These are phyloP conservation scores for Penicillium samsonianum DNA, from an alignment of 495 filamentous ascomycete genomes.

Conservation along the genomic window DNA sequence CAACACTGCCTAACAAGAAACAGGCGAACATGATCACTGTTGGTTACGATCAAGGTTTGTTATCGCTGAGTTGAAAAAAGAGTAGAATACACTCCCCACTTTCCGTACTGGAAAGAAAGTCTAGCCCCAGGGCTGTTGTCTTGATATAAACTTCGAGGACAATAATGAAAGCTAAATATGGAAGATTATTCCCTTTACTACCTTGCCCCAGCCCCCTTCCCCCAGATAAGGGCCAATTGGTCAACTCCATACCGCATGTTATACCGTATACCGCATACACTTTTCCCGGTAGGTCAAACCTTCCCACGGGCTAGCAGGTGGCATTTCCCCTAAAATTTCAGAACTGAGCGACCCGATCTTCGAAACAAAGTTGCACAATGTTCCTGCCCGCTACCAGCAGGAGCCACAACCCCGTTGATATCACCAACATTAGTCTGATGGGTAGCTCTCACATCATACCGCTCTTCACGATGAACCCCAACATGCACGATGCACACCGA, in stretches of 20 bases:
- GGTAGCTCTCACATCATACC: neutral
- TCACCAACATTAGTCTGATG: neutral
- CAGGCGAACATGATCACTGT: conserved; percentile 22
- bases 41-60: neutral
- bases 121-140: neutral
- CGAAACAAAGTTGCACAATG: neutral
- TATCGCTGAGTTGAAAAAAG: neutral
- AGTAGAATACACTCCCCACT: neutral
- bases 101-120: neutral
- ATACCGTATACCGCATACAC: neutral
- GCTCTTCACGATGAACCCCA: neutral
- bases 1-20: conserved; percentile 28
- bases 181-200: no score
- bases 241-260: conserved; percentile 8
- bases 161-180: no score
- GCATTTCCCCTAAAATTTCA: neutral
- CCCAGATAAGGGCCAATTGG: conserved; percentile 1
- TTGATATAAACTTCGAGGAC: conserved; percentile 1
- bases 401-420: neutral
- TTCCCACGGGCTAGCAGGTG: neutral
- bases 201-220: neutral
- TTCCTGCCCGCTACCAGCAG: neutral
- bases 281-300: neutral
- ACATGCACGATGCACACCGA: neutral
- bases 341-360: neutral